Base-by-base conservation (phyloP, 2,329 filamentous ascomycete genomes). In the Apiospora koreana region DNA sequence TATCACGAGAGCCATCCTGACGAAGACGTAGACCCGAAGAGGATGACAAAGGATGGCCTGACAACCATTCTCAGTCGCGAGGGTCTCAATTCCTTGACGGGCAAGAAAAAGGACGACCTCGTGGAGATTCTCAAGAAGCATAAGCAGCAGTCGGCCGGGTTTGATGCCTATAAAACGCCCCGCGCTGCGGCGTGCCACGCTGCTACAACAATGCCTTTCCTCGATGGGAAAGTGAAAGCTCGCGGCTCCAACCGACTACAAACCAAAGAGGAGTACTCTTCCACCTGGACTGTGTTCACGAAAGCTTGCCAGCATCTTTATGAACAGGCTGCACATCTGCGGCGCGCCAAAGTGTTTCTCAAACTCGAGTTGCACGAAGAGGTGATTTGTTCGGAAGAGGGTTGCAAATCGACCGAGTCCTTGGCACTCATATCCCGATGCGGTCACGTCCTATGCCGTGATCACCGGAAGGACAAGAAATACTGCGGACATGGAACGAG, bases 401-500 rank as follows among this genome's bases (percentile, higher is more conserved):
- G 46, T 9, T 77, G 77, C 48, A 69, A 46, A 3, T 16, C 16
- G 4, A 66, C 58, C 21, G 16, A 69, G 0, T 67, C 70, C 2
- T 65, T 76, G 5, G 70, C 68, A 4, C 67, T 79, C 14, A 72
- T 79, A 31, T 70, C 71, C 16, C 72, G 75, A n/a, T 79, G 78
- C 68, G 78, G 78, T 8, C 78, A 79, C 65, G 66, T 79, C 1
- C 65, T 79, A 14, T 79, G 78, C 69, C 43, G 50, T 2, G 43
- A 69, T 2, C 74, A 77, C 48, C 31, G 69, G 9, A 18, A 43
- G 2, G 54, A 35, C 23, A 46, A 23, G 1, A 58, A 42, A 16
- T 21, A 31, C 28, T 79, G 77, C 68, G 75, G 76, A 12, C 68
- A 72, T 16, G 28, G 42, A 14, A 45, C 46, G 21, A 71, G 10